Base-by-base conservation (phyloP, 176 grass and related monocot genomes). In the Raddia distichophylla region DNA sequence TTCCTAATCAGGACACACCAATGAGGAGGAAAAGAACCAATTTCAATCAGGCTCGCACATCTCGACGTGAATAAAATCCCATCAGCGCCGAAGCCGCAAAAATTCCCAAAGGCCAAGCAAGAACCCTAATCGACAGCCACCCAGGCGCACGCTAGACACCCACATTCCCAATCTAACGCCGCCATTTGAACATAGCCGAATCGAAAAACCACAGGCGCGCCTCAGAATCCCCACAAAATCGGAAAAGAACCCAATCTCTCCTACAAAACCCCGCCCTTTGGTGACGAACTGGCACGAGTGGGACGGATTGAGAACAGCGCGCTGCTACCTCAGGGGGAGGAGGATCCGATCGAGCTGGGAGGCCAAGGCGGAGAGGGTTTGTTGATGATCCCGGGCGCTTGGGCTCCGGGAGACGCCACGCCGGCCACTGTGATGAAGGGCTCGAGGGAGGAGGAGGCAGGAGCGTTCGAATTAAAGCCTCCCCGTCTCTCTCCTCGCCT, bases 401-500 rank as follows among this genome's bases (percentile, higher is more conserved):
- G 80, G 53, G 76, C 62, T 60, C 22, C 57, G 81, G 43, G 51
- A 19, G 79, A 67, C 67, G 82, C 17, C 27, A 27, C 27, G 27
- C 27, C 27, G 27, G 27, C 27, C 44, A 18, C 77, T 63, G 75
- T 51, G 71, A 76, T 54, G 79, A 82, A 83, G 59, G 73, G 60
- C 67, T 79, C 85, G 81, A 85, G 86, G 81, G 68, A 62, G 55
- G 68, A 62, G 55, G 86, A 88, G 78, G 81, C 63, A 76, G 82
- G 16, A 73, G 84, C 87, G 88, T 98, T 94, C 92, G 92, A 94
- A 98, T 91, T 93, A 94, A 98, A 98, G 95, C 71, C 14, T 47
- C 54, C 46, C 32, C 55, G 13, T 27, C 48, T 67, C 48, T 74
- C 37, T 68, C 12, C 14, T 34, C 17, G 0, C 45, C 65, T 71